These are phyloP conservation scores for Aureobasidium lini DNA, from an alignment of 2,329 filamentous ascomycete genomes.

Conservation along the genomic window DNA sequence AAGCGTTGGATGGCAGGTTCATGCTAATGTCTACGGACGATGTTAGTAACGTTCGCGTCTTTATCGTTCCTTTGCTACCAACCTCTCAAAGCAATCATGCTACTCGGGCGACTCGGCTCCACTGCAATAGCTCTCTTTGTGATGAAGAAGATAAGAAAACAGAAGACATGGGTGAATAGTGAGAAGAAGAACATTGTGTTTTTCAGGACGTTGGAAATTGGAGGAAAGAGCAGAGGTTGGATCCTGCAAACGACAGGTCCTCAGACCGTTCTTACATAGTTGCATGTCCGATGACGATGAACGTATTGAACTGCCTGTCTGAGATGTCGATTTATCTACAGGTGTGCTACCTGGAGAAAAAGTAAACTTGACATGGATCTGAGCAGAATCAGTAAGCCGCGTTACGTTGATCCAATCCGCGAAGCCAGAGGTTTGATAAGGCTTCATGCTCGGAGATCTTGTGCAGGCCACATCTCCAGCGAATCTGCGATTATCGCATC, in stretches of 20 bases:
- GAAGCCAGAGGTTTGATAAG: neutral
- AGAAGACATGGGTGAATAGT: slow-evolving; percentile 8
- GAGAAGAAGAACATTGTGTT: slow-evolving; percentile 8
- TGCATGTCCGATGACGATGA: neutral
- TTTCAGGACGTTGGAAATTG: neutral
- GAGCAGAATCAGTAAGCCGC: neutral
- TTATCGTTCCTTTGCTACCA: neutral
- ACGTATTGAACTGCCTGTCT: neutral
- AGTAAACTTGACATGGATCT: neutral
- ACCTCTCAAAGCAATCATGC: neutral
- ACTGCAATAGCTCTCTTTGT: neutral
- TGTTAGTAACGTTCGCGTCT: neutral
- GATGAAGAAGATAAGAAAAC: slow-evolving; percentile 4
- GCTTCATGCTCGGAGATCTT: neutral
- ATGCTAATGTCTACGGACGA: neutral
- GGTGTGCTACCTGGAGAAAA: neutral
- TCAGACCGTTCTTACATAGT: neutral
- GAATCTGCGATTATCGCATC: too few relatives aligned
- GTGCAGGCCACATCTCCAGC: neutral
- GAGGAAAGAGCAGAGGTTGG: neutral
- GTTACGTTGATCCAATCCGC: slow-evolving; percentile 10
- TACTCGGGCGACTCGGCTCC: neutral
- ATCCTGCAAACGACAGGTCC: neutral
- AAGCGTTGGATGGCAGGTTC: too few relatives aligned
- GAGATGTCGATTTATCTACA: neutral